Evolutionary conservation across 2,329 filamentous ascomycete genomes (phyloP).

Genomic region (Penicillium sp.): DNA sequence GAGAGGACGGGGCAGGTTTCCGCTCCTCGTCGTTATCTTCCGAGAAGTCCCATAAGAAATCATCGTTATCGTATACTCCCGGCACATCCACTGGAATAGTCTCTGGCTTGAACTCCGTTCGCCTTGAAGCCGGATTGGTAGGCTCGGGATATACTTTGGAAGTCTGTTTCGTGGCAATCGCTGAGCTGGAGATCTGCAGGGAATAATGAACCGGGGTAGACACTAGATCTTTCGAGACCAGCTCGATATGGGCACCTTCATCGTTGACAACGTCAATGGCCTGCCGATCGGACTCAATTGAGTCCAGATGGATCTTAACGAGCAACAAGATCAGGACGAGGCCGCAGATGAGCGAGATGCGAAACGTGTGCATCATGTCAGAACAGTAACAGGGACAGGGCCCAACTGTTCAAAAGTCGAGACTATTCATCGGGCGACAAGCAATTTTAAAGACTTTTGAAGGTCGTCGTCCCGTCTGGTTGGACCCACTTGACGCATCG

Average conservation of each 20-base stretch:
- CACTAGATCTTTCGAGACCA: constrained; percentile 14
- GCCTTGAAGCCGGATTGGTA: constrained; percentile 4
- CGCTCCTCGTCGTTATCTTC: neutral
- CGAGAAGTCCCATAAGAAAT: neutral
- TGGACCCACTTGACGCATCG: neutral
- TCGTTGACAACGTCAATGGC: constrained; percentile 4
- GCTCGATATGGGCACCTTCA: constrained; percentile 16
- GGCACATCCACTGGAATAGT: constrained; percentile 18
- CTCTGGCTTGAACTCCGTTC: constrained; percentile 6
- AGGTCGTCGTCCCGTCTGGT: neutral
- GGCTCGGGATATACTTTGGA: constrained; percentile 9
- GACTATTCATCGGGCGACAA: neutral
- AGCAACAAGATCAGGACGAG: constrained; percentile 19
- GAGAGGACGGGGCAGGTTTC: neutral
- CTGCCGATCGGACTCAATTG: constrained; percentile 14
- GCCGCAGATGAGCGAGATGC: constrained; percentile 11
- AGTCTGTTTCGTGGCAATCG: neutral
- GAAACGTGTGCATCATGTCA: constrained; percentile 16
- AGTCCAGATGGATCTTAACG: constrained; percentile 17
- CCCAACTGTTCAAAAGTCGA: neutral
- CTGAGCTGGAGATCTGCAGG: neutral
- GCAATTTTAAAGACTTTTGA: constrained; percentile 4
- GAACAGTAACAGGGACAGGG: neutral
- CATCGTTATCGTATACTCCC: constrained; percentile 1
- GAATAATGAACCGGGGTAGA: neutral